Percentiles rank a stretch among this genome's conserved stretches.
These are phyloP conservation scores for Ophiognomonia clavigignenti-juglandacearum DNA, from an alignment of 2,329 filamentous ascomycete species.

Conservation along the genomic window DNA sequence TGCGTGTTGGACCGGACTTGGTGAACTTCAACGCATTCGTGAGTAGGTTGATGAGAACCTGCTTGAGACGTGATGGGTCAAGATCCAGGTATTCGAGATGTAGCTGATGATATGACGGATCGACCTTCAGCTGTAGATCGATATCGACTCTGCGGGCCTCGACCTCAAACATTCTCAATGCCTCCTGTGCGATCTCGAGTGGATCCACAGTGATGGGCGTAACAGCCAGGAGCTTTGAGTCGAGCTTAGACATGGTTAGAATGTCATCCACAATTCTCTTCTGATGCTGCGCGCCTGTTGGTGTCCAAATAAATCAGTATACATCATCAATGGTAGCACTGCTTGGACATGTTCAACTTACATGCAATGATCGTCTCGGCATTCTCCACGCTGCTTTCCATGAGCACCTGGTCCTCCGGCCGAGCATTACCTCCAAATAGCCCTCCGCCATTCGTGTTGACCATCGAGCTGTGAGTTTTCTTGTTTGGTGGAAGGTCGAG, in stretches of 20 bases:
- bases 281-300: constrained; percentile 60
- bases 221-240: constrained; percentile 68
- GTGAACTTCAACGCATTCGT: constrained; percentile 84
- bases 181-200: constrained; percentile 58
- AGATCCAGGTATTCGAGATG: constrained; percentile 61
- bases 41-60: constrained; percentile 75
- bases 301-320: not conserved
- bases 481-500: constrained; percentile 30
- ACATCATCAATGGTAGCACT: not conserved
- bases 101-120: constrained; percentile 54
- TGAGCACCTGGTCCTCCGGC: constrained; percentile 28
- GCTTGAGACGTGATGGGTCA: constrained; percentile 70
- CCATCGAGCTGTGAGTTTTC: constrained; percentile 2
- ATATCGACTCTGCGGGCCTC: constrained; percentile 68
- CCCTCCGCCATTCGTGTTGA: not conserved
- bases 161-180: constrained; percentile 74
- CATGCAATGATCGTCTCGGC: constrained; percentile 75
- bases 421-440: constrained; percentile 20
- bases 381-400: constrained; percentile 63
- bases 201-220: constrained; percentile 68
- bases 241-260: constrained; percentile 69
- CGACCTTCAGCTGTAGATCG: constrained; percentile 58
- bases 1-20: constrained; percentile 53
- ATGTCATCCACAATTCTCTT: constrained; percentile 74
- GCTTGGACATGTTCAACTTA: not conserved